Percentiles rank a stretch among this genome's conserved stretches.
Conservation (phyloP, 2,329 filamentous ascomycete genomes). For the Hysterium pulicare region DNA sequence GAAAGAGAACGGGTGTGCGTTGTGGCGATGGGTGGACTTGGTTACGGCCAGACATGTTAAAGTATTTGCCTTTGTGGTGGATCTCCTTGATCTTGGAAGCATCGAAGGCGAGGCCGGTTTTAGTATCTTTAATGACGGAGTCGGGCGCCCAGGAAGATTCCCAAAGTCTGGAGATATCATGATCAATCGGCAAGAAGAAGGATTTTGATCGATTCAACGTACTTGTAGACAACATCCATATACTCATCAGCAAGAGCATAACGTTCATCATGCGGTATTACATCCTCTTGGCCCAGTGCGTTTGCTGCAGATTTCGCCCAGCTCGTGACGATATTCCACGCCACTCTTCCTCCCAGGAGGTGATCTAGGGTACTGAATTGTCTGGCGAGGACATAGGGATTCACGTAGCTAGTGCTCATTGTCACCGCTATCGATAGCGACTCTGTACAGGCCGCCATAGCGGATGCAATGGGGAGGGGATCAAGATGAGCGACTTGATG, state of each 20-base stretch:
- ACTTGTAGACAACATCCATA: slow-evolving; percentile 62
- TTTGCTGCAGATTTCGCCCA: slow-evolving; percentile 62
- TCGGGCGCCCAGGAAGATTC: slow-evolving; percentile 62
- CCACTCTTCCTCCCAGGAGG: slow-evolving; percentile 52
- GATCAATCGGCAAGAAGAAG: background rate
- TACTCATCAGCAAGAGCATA: slow-evolving; percentile 66
- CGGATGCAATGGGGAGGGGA: slow-evolving; percentile 56
- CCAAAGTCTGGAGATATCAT: slow-evolving; percentile 40
- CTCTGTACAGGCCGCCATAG: slow-evolving; percentile 62
- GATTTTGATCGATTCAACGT: background rate
- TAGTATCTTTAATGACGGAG: slow-evolving; percentile 56
- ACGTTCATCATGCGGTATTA: slow-evolving; percentile 60
- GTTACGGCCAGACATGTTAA: slow-evolving; percentile 61
- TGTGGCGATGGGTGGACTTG: slow-evolving; percentile 64
- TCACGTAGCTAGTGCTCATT: slow-evolving; percentile 61
- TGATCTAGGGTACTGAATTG: slow-evolving; percentile 62
- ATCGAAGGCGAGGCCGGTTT: slow-evolving; percentile 55
- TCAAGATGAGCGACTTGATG: slow-evolving; percentile 67
- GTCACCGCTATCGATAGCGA: slow-evolving; percentile 64
- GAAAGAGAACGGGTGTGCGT: slow-evolving; percentile 62
- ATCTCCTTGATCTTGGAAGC: slow-evolving; percentile 57
- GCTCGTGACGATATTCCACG: slow-evolving; percentile 56
- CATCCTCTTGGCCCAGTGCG: slow-evolving; percentile 55
- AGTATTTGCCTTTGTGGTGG: slow-evolving; percentile 57
- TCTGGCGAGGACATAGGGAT: slow-evolving; percentile 61